Conservation (phyloP, 2,329 filamentous ascomycete species). For the Aspergillus sp. region DNA sequence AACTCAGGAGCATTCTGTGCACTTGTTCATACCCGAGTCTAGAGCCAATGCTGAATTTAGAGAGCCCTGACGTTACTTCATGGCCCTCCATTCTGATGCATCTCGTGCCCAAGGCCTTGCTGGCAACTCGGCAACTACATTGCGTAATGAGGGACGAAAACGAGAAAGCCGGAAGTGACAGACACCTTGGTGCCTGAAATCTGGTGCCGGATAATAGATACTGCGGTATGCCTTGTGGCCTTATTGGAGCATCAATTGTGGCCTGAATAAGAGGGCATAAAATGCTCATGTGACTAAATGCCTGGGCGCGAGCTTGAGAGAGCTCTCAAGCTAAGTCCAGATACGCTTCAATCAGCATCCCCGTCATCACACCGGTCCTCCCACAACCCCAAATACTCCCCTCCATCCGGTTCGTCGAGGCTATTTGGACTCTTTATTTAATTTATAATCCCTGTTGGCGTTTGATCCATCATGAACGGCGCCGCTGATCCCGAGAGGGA, state of each 20-base stretch:
- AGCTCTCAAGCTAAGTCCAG: conserved; percentile 29
- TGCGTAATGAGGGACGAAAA: conserved; percentile 20
- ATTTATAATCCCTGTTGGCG: conserved; percentile 1
- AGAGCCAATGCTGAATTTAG: neutral
- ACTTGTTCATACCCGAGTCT: neutral
- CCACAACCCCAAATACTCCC: neutral
- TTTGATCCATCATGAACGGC: conserved; percentile 36
- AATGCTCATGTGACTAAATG: conserved; percentile 15
- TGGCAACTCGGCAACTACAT: conserved; percentile 1
- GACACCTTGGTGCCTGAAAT: conserved; percentile 21
- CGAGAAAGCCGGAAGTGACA: neutral
- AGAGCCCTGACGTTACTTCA: neutral
- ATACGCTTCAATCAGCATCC: conserved; percentile 19
- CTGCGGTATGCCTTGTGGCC: conserved; percentile 5
- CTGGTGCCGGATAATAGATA: conserved; percentile 17
- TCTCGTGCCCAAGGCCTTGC: neutral
- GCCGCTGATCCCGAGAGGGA: conserved; percentile 56
- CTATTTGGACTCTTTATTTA: neutral
- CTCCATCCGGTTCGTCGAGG: neutral
- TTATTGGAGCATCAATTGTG: neutral
- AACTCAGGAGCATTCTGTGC: neutral
- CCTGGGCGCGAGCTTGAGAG: conserved; percentile 22
- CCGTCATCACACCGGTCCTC: conserved; percentile 7
- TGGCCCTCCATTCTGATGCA: neutral
- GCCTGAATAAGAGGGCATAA: conserved; percentile 10